A percentile compares a stretch with the other conserved stretches of the same genome.
phyloP scores from a whole-genome alignment of 192 early-diverging fungal genomes.

The Linnemannia hyalina region DNA sequence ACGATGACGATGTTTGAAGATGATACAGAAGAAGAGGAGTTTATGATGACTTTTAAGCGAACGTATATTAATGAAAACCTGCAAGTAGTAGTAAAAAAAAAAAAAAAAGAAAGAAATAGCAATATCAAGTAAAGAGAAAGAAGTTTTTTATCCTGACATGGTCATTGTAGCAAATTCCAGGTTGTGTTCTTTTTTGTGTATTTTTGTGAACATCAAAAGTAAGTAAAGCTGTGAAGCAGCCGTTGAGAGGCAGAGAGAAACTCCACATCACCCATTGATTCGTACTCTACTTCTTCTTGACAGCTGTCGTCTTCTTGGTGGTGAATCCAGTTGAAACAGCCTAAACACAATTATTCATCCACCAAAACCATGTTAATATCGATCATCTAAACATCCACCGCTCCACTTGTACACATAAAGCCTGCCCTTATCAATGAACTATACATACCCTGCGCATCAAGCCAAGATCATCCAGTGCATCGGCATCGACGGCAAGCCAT shows the following conservation, averaged over 20 bases:
- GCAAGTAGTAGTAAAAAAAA: neutral
- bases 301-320: constrained; percentile 38
- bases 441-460: constrained; percentile 38
- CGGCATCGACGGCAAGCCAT: constrained; percentile 42
- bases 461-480: constrained; percentile 41
- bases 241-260: neutral
- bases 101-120: neutral
- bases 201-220: neutral
- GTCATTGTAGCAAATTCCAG: neutral
- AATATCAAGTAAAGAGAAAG: constrained; percentile 11
- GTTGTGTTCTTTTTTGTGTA: too few species aligned
- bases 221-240: neutral
- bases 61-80: neutral
- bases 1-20: constrained; percentile 59
- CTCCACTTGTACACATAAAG: neutral
- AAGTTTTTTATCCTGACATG: neutral
- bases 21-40: neutral
- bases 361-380: neutral
- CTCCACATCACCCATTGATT: neutral
- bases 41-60: neutral
- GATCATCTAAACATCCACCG: too few species aligned
- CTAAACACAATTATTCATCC: constrained; percentile 1
- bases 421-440: neutral
- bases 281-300: constrained; percentile 49
- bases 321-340: constrained; percentile 21